These are phyloP conservation scores for Lactarius quietus DNA, from an alignment of 768 basidiomycete species.

Conservation along the genomic window DNA sequence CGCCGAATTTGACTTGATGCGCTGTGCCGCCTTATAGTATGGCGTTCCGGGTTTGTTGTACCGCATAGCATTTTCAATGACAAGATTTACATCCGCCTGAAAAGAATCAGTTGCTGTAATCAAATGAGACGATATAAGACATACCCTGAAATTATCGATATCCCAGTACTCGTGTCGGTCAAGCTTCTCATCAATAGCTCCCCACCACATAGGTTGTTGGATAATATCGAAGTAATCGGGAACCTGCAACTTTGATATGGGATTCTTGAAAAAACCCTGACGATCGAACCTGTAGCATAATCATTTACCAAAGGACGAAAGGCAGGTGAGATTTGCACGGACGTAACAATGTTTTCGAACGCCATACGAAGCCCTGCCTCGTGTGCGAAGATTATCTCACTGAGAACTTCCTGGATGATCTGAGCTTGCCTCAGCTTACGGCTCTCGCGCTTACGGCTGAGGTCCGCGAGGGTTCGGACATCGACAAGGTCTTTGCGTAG, in stretches of 20 bases:
- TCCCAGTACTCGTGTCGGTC: constrained; percentile 83
- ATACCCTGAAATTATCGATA: constrained; percentile 66
- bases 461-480: constrained; percentile 61
- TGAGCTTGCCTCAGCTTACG: constrained; percentile 71
- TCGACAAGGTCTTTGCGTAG: constrained; percentile 75
- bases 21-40: constrained; percentile 64
- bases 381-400: constrained; percentile 62
- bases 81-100: constrained; percentile 79
- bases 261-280: constrained; percentile 72
- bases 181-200: constrained; percentile 73
- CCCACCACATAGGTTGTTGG: constrained; percentile 86
- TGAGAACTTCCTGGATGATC: constrained; percentile 62
- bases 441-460: constrained; percentile 74
- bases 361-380: constrained; percentile 55
- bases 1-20: constrained; percentile 48
- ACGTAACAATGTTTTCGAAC: constrained; percentile 72
- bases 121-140: background rate
- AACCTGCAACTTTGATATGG: constrained; percentile 73
- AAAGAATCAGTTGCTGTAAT: constrained; percentile 1
- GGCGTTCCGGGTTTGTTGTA: constrained; percentile 80
- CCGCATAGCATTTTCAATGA: constrained; percentile 77
- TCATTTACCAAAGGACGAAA: constrained; percentile 8
- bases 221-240: constrained; percentile 92
- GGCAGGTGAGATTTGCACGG: constrained; percentile 30
- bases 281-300: constrained; percentile 59